These are phyloP conservation scores for Cylindrotheca fusiformis DNA, from an alignment of 108 stramenopile species.

Conservation along the genomic window DNA sequence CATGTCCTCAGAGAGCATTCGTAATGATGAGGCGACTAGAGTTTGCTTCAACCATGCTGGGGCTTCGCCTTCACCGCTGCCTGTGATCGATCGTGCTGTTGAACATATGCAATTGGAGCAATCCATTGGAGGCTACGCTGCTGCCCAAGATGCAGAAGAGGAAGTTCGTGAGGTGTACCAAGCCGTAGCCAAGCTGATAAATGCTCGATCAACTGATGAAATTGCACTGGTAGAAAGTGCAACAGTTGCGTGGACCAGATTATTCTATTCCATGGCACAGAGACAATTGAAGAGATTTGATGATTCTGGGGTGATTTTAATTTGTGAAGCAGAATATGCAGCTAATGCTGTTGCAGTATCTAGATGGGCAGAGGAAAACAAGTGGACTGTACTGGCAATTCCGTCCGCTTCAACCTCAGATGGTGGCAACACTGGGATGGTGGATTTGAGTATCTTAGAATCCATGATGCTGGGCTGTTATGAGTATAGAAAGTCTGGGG, in stretches of 20 bases:
- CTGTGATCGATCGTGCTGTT: slow-evolving; percentile 42
- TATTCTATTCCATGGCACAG: slow-evolving; percentile 72
- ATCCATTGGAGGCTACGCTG: slow-evolving; percentile 66
- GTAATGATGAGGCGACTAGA: no score
- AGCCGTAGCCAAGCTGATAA: slow-evolving; percentile 43
- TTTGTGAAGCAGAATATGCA: slow-evolving; percentile 75
- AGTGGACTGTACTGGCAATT: slow-evolving; percentile 56
- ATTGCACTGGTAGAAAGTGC: slow-evolving; percentile 75
- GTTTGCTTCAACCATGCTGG: slow-evolving; percentile 78
- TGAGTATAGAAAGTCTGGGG: slow-evolving; percentile 9
- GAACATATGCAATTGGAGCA: slow-evolving; percentile 58
- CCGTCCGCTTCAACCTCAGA: slow-evolving; percentile 28
- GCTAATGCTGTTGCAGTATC: slow-evolving; percentile 82
- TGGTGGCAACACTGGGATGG: slow-evolving; percentile 37
- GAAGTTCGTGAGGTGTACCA: slow-evolving; percentile 55
- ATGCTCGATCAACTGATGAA: slow-evolving; percentile 19
- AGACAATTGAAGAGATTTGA: slow-evolving; percentile 10
- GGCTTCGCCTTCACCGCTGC: slow-evolving; percentile 62
- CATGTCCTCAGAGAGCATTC: no score
- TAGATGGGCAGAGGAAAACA: slow-evolving; percentile 52
- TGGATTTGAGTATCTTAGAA: slow-evolving; percentile 54
- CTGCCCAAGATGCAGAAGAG: slow-evolving; percentile 36
- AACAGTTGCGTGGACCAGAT: slow-evolving; percentile 76
- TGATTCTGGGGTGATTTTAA: slow-evolving; percentile 46
- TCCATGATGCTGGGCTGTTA: slow-evolving; percentile 44